A percentile compares a stretch with the other conserved stretches of the same genome.
phyloP scores from a whole-genome alignment of 345 rosid species.

The Heritiera littoralis region DNA sequence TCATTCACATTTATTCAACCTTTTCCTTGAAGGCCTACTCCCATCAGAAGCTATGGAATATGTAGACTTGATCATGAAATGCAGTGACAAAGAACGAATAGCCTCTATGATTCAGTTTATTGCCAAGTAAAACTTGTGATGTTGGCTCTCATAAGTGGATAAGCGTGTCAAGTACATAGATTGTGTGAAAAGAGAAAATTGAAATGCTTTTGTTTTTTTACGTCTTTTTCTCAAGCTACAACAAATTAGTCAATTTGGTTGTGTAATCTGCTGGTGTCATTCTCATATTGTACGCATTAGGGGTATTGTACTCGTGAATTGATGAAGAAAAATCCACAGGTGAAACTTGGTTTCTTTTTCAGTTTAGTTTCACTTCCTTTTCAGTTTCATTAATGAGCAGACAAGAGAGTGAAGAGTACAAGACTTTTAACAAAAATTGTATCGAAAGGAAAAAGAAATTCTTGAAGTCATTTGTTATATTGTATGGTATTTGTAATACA shows the following conservation, averaged over 20 bases:
- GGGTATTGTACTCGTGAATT: too few relatives aligned
- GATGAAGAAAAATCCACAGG: too few relatives aligned
- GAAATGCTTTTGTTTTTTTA: not conserved
- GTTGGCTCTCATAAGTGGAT: not conserved
- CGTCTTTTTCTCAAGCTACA: not conserved
- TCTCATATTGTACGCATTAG: too few relatives aligned
- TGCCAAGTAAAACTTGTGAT: not conserved
- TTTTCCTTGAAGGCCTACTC: constrained; percentile 27
- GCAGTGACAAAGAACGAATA: not conserved
- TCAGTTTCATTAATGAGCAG: too few relatives aligned
- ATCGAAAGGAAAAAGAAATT: too few relatives aligned
- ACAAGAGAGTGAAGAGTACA: too few relatives aligned
- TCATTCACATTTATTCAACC: constrained; percentile 25
- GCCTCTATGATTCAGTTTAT: constrained; percentile 1
- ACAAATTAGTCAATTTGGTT: not conserved
- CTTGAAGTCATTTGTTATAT: too few relatives aligned
- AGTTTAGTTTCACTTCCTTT: too few relatives aligned
- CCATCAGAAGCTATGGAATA: constrained; percentile 16
- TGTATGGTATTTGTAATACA: too few relatives aligned
- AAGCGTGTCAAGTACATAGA: not conserved
- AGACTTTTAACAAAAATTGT: too few relatives aligned
- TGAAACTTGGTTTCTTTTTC: too few relatives aligned
- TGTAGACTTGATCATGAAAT: not conserved
- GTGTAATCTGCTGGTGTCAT: too few relatives aligned
- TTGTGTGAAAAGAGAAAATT: not conserved